Evolutionary conservation across 306 rosid species (phyloP).

Genomic region (Phaseolus lunatus): DNA sequence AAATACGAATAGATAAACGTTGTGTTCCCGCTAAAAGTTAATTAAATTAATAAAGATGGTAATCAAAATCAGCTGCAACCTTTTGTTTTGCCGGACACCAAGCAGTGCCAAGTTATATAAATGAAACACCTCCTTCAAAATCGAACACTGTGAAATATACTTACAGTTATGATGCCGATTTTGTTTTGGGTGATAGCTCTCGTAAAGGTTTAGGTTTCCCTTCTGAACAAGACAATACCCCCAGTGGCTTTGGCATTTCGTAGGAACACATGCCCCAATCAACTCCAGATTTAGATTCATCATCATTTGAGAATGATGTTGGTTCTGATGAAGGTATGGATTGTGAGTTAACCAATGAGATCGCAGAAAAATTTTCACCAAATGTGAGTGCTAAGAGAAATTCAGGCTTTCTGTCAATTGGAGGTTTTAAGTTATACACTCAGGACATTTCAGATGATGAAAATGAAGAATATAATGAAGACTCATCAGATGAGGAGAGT

Average conservation of each 20-base stretch:
- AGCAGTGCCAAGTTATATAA: slow-evolving; percentile 54
- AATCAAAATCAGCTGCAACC: slow-evolving; percentile 52
- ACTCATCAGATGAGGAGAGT: slow-evolving; percentile 56
- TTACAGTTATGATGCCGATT: slow-evolving; percentile 67
- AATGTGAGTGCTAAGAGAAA: slow-evolving; percentile 55
- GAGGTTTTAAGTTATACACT: slow-evolving; percentile 83
- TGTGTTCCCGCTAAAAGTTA: no score
- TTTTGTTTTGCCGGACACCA: slow-evolving; percentile 58
- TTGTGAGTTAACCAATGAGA: slow-evolving; percentile 51
- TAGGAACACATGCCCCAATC: slow-evolving; percentile 51
- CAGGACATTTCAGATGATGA: slow-evolving; percentile 74
- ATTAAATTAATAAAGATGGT: slow-evolving; percentile 51
- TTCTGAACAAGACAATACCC: slow-evolving; percentile 62
- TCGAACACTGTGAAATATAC: slow-evolving; percentile 55
- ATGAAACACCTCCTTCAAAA: slow-evolving; percentile 63
- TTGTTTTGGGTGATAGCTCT: slow-evolving; percentile 79
- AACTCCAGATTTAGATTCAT: slow-evolving; percentile 55
- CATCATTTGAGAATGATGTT: slow-evolving; percentile 56
- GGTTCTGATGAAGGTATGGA: slow-evolving; percentile 50
- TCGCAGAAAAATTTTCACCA: slow-evolving; percentile 52
- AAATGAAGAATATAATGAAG: slow-evolving; percentile 58
- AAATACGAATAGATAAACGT: no score
- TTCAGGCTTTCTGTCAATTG: slow-evolving; percentile 87
- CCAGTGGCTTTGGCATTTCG: slow-evolving; percentile 55
- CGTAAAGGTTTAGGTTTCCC: slow-evolving; percentile 84